Evolutionary conservation across 2,329 filamentous ascomycete genomes (phyloP).

Genomic region (Keithomyces neogunnii): DNA sequence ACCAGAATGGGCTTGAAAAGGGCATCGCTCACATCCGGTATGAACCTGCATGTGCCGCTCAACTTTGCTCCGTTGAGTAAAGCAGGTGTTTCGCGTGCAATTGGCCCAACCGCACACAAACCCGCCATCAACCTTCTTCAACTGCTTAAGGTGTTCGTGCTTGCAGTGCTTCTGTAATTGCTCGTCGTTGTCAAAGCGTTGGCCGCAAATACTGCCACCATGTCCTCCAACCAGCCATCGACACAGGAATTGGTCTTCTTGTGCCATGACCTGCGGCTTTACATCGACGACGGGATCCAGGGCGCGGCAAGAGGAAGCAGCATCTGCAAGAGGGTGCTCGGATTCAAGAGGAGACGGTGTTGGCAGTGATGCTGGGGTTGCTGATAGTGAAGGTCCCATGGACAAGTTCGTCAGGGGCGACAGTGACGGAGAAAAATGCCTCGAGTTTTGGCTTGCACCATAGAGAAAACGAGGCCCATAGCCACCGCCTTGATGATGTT

Average conservation of each 20-base stretch:
- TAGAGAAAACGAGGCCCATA: constrained; percentile 4
- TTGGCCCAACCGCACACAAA: constrained; percentile 49
- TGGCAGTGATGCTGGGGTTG: constrained; percentile 9
- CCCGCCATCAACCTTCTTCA: constrained; percentile 35
- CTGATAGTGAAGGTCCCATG: constrained; percentile 13
- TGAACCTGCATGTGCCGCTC: constrained; percentile 58
- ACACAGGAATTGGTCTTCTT: constrained; percentile 21
- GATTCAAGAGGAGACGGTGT: constrained; percentile 16
- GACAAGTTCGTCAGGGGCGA: constrained; percentile 16
- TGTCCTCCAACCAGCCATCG: constrained; percentile 20
- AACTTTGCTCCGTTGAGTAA: constrained; percentile 53
- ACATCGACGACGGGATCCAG: neutral
- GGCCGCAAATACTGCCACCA: constrained; percentile 18
- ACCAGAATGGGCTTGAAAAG: no score
- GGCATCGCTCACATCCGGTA: constrained; percentile 45
- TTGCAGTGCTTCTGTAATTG: constrained; percentile 49
- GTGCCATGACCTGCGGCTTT: constrained; percentile 11
- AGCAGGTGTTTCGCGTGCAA: constrained; percentile 45
- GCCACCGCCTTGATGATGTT: neutral
- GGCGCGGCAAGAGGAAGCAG: neutral
- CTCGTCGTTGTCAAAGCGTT: constrained; percentile 33
- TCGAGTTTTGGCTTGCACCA: neutral
- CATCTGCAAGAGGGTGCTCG: constrained; percentile 9
- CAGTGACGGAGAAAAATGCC: constrained; percentile 13
- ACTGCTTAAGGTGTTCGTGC: constrained; percentile 35